A percentile compares a stretch with the other conserved stretches of the same genome.
These are phyloP conservation scores for Didymella sp. DNA, from an alignment of 2,329 filamentous ascomycete genomes.

Conservation along the genomic window DNA sequence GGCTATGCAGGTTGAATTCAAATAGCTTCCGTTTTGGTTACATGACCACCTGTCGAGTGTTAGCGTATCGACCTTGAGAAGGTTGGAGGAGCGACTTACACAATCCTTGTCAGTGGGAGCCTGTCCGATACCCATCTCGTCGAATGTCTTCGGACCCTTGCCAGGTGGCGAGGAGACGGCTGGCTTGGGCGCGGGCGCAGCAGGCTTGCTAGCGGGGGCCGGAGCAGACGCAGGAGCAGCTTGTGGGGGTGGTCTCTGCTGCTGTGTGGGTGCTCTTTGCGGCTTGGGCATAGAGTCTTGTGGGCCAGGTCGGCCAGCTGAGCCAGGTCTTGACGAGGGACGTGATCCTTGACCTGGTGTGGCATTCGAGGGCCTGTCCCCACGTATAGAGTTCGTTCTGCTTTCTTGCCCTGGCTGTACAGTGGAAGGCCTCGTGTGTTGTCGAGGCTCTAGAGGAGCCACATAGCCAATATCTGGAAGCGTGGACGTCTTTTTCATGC, in stretches of 20 bases:
- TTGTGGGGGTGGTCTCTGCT: constrained; percentile 32
- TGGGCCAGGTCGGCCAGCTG: constrained; percentile 39
- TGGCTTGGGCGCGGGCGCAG: constrained; percentile 39
- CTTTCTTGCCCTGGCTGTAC: constrained; percentile 46
- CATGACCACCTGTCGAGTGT: constrained; percentile 39
- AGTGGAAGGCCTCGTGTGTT: constrained; percentile 46
- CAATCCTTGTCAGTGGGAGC: constrained; percentile 88
- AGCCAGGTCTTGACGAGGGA: constrained; percentile 36
- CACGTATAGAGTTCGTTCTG: constrained; percentile 33
- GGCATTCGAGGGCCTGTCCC: constrained; percentile 36
- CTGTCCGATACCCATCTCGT: constrained; percentile 94
- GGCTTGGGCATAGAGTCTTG: constrained; percentile 38
- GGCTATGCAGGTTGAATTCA: constrained; percentile 29
- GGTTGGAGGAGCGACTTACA: constrained; percentile 62
- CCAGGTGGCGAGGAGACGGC: constrained; percentile 52
- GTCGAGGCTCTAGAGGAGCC: constrained; percentile 46
- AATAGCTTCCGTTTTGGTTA: constrained; percentile 20
- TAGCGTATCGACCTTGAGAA: background rate
- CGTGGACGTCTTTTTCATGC: constrained; percentile 42
- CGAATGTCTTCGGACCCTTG: constrained; percentile 92
- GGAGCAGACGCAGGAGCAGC: constrained; percentile 20
- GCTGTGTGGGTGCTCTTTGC: constrained; percentile 28
- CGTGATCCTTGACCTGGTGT: constrained; percentile 26
- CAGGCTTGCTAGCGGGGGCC: constrained; percentile 27
- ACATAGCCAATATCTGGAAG: constrained; percentile 49